Conservation (phyloP, 1,284 basidiomycete species). For the Ustilago loliicola region DNA sequence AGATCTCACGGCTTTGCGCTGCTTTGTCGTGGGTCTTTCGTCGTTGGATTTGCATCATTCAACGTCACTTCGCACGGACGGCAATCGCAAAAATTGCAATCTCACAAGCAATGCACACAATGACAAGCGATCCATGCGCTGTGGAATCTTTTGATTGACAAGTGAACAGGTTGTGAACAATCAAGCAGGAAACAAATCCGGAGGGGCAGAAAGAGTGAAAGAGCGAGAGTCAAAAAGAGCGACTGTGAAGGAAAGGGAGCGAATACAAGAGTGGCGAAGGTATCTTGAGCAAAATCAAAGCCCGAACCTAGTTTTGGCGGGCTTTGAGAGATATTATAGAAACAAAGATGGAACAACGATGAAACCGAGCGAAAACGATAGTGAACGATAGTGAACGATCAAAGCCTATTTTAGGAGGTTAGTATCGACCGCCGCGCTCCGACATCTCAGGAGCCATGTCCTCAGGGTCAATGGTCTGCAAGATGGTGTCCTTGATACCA, state of each 20-base stretch:
- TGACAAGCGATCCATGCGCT: not conserved
- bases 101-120: no score
- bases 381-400: no score
- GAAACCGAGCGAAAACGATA: slow-evolving; percentile 12
- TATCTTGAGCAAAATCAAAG: not conserved
- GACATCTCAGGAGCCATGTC: slow-evolving; percentile 46
- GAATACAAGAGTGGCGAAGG: not conserved
- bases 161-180: not conserved
- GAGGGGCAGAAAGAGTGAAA: not conserved
- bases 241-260: not conserved
- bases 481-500: slow-evolving; percentile 67
- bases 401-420: no score
- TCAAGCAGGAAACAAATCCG: not conserved
- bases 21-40: not conserved
- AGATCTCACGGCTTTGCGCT: slow-evolving; percentile 9
- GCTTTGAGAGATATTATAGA: not conserved
- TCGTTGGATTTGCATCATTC: not conserved
- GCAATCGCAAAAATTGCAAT: not conserved
- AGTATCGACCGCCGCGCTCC: slow-evolving; percentile 33
- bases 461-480: slow-evolving; percentile 60
- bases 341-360: not conserved
- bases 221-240: slow-evolving; percentile 1
- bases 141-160: not conserved
- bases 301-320: not conserved
- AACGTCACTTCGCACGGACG: not conserved